These are phyloP conservation scores for Populus hybrid DNA, from an alignment of 441 rosid genomes.

Conservation along the genomic window DNA sequence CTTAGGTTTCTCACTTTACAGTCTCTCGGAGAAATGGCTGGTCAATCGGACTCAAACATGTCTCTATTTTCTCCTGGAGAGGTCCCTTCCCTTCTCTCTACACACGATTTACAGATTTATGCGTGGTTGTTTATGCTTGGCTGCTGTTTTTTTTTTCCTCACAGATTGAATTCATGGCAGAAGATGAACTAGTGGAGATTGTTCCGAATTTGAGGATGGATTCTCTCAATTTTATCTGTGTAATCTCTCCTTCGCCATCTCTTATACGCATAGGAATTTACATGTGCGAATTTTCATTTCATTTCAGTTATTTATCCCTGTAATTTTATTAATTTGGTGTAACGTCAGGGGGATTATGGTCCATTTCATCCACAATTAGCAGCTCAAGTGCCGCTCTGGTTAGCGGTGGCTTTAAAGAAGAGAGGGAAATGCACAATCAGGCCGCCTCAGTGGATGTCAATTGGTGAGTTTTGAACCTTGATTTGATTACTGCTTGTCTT, in stretches of 20 bases:
- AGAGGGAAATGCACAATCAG: conserved; percentile 70
- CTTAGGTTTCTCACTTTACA: too few species aligned
- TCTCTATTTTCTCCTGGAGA: conserved; percentile 78
- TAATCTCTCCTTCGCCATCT: conserved; percentile 22
- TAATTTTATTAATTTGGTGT: background rate
- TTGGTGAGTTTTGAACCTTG: conserved; percentile 39
- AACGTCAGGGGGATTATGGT: conserved; percentile 77
- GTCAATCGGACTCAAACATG: conserved; percentile 62
- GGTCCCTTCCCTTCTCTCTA: conserved; percentile 31
- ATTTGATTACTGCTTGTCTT: background rate
- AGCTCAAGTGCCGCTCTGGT: conserved; percentile 76
- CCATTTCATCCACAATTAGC: conserved; percentile 77
- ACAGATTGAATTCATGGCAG: conserved; percentile 84
- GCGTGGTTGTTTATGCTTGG: background rate
- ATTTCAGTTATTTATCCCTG: background rate
- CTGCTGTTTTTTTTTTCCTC: background rate
- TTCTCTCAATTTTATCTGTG: conserved; percentile 70
- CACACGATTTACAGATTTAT: background rate
- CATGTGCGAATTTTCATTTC: background rate
- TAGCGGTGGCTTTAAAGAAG: conserved; percentile 72
- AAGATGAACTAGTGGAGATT: conserved; percentile 76
- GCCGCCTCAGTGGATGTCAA: conserved; percentile 68
- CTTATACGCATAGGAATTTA: background rate
- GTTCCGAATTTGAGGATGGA: conserved; percentile 91
- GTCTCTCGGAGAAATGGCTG: conserved; percentile 46